A percentile compares a stretch with the other conserved stretches of the same genome.
These are phyloP conservation scores for Pyrenochaeta sp. DNA, from an alignment of 2,329 filamentous ascomycete genomes.

Conservation along the genomic window DNA sequence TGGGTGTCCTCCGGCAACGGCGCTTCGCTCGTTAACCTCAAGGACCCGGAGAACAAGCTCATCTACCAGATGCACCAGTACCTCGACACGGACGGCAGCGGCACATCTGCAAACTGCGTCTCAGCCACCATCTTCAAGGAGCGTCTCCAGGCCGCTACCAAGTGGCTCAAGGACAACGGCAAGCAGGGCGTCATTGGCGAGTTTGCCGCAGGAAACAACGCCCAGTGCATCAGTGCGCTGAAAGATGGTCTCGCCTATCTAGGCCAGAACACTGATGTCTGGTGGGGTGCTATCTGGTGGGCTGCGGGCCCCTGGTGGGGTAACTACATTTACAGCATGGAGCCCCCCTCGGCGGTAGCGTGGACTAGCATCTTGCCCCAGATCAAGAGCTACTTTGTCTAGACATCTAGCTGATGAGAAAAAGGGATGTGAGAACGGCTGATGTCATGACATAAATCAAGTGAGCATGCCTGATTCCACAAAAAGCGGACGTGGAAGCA, in stretches of 20 bases:
- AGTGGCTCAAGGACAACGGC: conserved; percentile 63
- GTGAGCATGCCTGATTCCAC: no score
- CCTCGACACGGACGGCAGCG: conserved; percentile 65
- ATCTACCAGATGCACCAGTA: conserved; percentile 72
- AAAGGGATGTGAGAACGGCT: no score
- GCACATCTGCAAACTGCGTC: conserved; percentile 61
- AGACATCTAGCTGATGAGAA: no score
- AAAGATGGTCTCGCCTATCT: conserved; percentile 60
- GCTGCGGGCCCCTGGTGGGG: conserved; percentile 64
- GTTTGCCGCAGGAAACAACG: conserved; percentile 63
- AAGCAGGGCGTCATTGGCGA: conserved; percentile 65
- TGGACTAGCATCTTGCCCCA: conserved; percentile 48
- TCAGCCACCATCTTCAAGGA: conserved; percentile 63
- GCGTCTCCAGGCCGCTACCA: conserved; percentile 60
- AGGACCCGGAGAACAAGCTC: conserved; percentile 62
- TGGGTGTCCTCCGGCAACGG: conserved; percentile 60
- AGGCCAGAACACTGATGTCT: conserved; percentile 60
- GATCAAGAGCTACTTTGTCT: conserved; percentile 47
- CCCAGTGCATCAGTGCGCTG: conserved; percentile 59
- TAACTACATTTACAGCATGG: conserved; percentile 59
- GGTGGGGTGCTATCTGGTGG: conserved; percentile 65
- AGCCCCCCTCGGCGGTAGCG: conserved; percentile 57
- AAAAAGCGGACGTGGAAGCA: no score
- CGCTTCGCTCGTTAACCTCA: conserved; percentile 57
- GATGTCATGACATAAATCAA: no score